Percentiles rank a stretch among this genome's conserved stretches.
These are phyloP conservation scores for Cutaneotrichosporon cavernicola DNA, from an alignment of 1,284 basidiomycete genomes.

Conservation along the genomic window DNA sequence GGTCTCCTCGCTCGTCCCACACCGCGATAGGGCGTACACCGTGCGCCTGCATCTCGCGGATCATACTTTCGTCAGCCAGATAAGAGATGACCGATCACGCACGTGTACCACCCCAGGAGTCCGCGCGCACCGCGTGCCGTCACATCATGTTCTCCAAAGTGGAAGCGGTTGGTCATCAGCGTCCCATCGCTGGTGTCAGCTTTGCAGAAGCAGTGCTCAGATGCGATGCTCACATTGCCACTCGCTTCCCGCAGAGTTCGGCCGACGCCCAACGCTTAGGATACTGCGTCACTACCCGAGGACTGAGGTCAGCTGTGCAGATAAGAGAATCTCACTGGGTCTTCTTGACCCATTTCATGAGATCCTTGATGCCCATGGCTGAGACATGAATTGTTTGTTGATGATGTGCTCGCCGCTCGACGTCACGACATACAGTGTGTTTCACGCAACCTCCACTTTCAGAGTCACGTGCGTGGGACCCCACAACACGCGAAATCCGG, in stretches of 20 bases:
- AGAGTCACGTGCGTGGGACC: not conserved
- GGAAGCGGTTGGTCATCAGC: conserved; percentile 49
- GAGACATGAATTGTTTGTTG: not conserved
- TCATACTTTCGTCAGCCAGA: conserved; percentile 35
- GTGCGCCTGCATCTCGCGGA: conserved; percentile 40
- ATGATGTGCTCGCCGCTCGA: not conserved
- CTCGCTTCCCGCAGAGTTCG: conserved; percentile 37
- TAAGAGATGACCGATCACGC: conserved; percentile 9
- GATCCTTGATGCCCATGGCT: conserved; percentile 46
- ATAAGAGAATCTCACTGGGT: conserved; percentile 29
- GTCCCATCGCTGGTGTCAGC: conserved; percentile 45
- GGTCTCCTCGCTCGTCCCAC: conserved; percentile 48
- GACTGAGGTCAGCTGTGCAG: conserved; percentile 28
- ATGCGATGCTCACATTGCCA: conserved; percentile 44
- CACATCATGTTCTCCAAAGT: conserved; percentile 36
- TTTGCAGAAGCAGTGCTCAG: not conserved
- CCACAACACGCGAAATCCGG: not conserved
- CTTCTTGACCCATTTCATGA: conserved; percentile 42
- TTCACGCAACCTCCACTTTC: not conserved
- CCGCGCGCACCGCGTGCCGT: conserved; percentile 34
- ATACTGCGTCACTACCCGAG: conserved; percentile 31
- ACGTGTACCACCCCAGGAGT: conserved; percentile 51
- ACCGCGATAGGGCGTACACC: conserved; percentile 46
- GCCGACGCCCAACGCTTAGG: conserved; percentile 41
- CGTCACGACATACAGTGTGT: not conserved